Percentiles rank a stretch among this genome's conserved stretches.
Conservation (phyloP, 2,329 filamentous ascomycete species). For the Monosporascus sp. region DNA sequence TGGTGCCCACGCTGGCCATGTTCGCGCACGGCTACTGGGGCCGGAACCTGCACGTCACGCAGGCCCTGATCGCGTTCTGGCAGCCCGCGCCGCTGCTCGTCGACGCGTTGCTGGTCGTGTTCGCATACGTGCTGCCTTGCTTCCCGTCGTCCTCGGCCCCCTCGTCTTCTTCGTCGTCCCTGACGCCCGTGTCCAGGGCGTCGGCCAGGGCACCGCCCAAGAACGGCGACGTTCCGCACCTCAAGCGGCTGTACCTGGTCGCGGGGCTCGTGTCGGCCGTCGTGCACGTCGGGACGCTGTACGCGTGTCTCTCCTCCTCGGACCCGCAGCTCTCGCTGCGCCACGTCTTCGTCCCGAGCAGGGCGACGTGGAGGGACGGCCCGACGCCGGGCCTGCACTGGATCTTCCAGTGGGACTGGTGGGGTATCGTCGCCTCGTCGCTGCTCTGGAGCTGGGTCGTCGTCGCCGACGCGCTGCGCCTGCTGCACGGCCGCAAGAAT, state of each 20-base stretch:
- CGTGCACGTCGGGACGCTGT: slow-evolving; percentile 17
- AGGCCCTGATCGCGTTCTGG: slow-evolving; percentile 22
- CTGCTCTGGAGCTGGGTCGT: slow-evolving; percentile 22
- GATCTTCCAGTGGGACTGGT: slow-evolving; percentile 25
- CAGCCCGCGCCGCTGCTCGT: slow-evolving; percentile 19
- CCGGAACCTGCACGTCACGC: slow-evolving; percentile 8
- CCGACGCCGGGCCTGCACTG: slow-evolving; percentile 22
- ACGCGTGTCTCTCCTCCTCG: slow-evolving; percentile 15
- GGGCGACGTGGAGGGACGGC: slow-evolving; percentile 10
- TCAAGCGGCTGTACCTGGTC: slow-evolving; percentile 20
- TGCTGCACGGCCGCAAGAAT: slow-evolving; percentile 1
- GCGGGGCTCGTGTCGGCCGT: slow-evolving; percentile 13
- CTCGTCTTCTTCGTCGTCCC: slow-evolving; percentile 1
- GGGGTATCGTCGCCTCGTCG: slow-evolving; percentile 17
- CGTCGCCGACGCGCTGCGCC: slow-evolving; percentile 17
- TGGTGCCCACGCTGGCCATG: slow-evolving; percentile 19
- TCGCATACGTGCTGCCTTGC: not conserved
- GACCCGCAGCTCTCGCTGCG: slow-evolving; percentile 16
- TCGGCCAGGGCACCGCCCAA: not conserved
- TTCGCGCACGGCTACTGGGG: slow-evolving; percentile 10
- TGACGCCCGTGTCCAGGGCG: not conserved
- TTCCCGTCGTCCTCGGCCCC: slow-evolving; percentile 10
- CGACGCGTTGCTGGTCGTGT: slow-evolving; percentile 12
- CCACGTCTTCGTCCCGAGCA: slow-evolving; percentile 20
- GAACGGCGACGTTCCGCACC: slow-evolving; percentile 17